Evolutionary conservation across 805 yeast genomes (phyloP).

Genomic region (Myxozyma melibiosi): DNA sequence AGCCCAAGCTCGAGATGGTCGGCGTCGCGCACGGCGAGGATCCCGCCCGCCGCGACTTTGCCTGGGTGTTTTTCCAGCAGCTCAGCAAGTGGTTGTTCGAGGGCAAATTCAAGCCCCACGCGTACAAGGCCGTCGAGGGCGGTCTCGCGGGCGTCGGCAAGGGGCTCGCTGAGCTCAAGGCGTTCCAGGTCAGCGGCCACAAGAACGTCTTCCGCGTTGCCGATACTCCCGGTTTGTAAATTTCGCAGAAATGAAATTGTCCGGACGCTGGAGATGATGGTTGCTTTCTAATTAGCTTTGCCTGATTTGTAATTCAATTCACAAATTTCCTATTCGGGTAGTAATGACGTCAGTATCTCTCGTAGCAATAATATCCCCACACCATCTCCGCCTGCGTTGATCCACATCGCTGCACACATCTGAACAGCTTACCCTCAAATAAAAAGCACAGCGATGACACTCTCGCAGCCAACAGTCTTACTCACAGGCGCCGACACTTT

Average conservation of each 20-base stretch:
- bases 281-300: too few species aligned
- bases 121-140: slow-evolving; percentile 17
- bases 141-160: slow-evolving; percentile 26
- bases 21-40: slow-evolving; percentile 20
- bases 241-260: too few species aligned
- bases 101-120: slow-evolving; percentile 18
- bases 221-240: slow-evolving; percentile 23
- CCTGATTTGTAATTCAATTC: too few species aligned
- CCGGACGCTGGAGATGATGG: too few species aligned
- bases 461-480: slow-evolving; percentile 40
- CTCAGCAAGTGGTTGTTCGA: slow-evolving; percentile 27
- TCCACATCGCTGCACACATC: too few species aligned
- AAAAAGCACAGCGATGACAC: not conserved
- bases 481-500: slow-evolving; percentile 56
- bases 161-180: slow-evolving; percentile 12
- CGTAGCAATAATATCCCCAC: too few species aligned
- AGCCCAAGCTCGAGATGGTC: slow-evolving; percentile 7
- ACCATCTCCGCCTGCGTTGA: too few species aligned
- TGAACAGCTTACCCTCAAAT: not conserved
- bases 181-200: slow-evolving; percentile 17
- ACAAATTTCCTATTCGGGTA: too few species aligned
- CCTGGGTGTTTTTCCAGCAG: slow-evolving; percentile 23
- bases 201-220: slow-evolving; percentile 24
- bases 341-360: too few species aligned
- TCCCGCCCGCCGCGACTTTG: slow-evolving; percentile 21